Conservation (phyloP, 2,329 filamentous ascomycete genomes). For the Acrodontium crateriforme region DNA sequence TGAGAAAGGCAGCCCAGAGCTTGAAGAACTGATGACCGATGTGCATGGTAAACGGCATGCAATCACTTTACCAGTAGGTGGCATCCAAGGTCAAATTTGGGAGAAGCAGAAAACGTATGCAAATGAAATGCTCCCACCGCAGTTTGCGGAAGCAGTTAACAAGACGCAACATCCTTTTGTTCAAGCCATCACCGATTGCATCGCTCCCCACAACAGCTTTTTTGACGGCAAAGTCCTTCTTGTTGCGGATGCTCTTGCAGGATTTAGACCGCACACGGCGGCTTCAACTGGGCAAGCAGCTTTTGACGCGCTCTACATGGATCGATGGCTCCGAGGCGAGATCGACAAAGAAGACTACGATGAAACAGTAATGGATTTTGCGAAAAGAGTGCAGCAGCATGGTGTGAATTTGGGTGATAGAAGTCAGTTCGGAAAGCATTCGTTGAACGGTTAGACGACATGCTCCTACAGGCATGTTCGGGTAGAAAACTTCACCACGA, state of each 20-base stretch:
- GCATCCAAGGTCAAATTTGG: slow-evolving; percentile 27
- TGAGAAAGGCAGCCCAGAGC: slow-evolving; percentile 24
- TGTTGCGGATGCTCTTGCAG: slow-evolving; percentile 34
- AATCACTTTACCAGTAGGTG: slow-evolving; percentile 31
- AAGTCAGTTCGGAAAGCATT: slow-evolving; percentile 27
- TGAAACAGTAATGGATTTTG: slow-evolving; percentile 22
- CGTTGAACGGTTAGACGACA: too few species aligned
- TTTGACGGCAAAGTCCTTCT: slow-evolving; percentile 30
- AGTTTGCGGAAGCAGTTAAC: slow-evolving; percentile 29
- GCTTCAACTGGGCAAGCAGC: slow-evolving; percentile 35
- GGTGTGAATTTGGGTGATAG: slow-evolving; percentile 7
- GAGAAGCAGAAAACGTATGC: slow-evolving; percentile 23
- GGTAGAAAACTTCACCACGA: too few species aligned
- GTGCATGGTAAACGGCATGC: slow-evolving; percentile 25
- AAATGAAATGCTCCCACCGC: slow-evolving; percentile 22
- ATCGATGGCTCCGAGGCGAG: slow-evolving; percentile 26
- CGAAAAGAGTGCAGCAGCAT: slow-evolving; percentile 22
- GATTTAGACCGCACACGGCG: slow-evolving; percentile 34
- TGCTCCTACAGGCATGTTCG: too few species aligned
- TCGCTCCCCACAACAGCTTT: slow-evolving; percentile 25
- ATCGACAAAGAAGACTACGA: slow-evolving; percentile 25
- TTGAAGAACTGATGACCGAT: slow-evolving; percentile 33
- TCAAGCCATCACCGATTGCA: slow-evolving; percentile 32
- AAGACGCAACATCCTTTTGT: slow-evolving; percentile 31
- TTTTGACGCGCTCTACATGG: slow-evolving; percentile 29